Evolutionary conservation across 2,329 filamentous ascomycete genomes (phyloP).

Genomic region (Delphinella strobiligena): DNA sequence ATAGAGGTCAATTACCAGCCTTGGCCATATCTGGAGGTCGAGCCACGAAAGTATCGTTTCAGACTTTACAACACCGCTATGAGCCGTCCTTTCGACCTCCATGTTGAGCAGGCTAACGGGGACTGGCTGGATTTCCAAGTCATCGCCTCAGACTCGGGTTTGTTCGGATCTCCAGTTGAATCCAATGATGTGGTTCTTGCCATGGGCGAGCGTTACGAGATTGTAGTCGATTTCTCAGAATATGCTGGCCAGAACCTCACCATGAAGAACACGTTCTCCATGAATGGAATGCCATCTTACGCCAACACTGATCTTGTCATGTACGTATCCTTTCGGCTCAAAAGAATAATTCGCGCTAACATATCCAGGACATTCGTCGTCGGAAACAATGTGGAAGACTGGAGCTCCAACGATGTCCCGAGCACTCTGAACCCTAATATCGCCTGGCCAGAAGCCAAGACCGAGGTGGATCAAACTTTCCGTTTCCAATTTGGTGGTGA

Average conservation of each 20-base stretch:
- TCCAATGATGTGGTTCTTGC: constrained; percentile 33
- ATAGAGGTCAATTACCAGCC: constrained; percentile 48
- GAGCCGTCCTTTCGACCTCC: constrained; percentile 37
- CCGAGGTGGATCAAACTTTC: constrained; percentile 20
- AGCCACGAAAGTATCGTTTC: constrained; percentile 49
- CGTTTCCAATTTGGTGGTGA: constrained; percentile 15
- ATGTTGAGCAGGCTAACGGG: constrained; percentile 27
- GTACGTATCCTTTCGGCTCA: no score
- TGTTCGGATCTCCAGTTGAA: constrained; percentile 34
- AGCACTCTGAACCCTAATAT: constrained; percentile 16
- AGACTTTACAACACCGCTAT: constrained; percentile 41
- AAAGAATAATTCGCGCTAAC: no score
- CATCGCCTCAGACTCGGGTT: constrained; percentile 43
- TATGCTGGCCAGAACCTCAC: constrained; percentile 35
- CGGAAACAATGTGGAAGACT: constrained; percentile 23
- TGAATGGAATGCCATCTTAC: constrained; percentile 33
- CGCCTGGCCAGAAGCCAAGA: constrained; percentile 15
- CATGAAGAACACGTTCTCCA: constrained; percentile 6
- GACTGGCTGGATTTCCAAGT: constrained; percentile 37
- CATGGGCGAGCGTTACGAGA: constrained; percentile 47
- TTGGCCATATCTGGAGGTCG: constrained; percentile 47
- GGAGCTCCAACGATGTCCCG: constrained; percentile 23
- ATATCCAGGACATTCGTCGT: constrained; percentile 19
- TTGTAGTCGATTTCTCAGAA: constrained; percentile 43
- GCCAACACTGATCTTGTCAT: constrained; percentile 40